These are phyloP conservation scores for Cardiospermum halicacabum DNA, from an alignment of 345 rosid genomes.

Conservation along the genomic window DNA sequence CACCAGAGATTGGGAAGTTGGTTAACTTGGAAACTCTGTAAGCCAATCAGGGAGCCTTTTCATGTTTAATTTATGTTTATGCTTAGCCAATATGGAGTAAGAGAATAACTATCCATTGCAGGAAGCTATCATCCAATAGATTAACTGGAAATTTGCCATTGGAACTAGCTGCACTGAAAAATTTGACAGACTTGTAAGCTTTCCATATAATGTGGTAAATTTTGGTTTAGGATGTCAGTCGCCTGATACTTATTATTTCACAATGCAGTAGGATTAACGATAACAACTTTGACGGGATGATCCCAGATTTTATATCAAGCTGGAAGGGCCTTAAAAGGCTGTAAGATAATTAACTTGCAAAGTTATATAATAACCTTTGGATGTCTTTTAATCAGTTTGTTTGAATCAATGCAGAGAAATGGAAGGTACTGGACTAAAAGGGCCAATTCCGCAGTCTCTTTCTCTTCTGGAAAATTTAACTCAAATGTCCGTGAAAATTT, in stretches of 20 bases:
- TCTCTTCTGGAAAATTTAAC: conserved; percentile 18
- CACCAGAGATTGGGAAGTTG: conserved; percentile 38
- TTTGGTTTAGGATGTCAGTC: neutral
- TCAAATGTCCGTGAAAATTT: conserved; percentile 17
- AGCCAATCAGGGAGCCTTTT: conserved; percentile 19
- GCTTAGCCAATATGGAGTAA: neutral
- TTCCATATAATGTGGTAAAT: neutral
- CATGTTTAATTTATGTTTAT: neutral
- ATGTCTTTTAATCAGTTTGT: neutral
- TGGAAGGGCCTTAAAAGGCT: conserved; percentile 44
- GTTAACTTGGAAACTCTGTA: conserved; percentile 40
- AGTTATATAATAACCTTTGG: neutral
- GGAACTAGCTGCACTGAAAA: conserved; percentile 35
- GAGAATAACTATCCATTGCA: conserved; percentile 16
- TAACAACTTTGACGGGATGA: conserved; percentile 54
- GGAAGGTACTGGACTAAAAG: conserved; percentile 31
- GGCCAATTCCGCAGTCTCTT: conserved; percentile 35
- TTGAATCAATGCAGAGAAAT: conserved; percentile 29
- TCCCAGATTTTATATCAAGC: conserved; percentile 47
- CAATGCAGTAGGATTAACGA: conserved; percentile 56
- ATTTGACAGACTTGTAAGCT: conserved; percentile 47
- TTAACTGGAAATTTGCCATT: conserved; percentile 48
- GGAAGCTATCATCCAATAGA: conserved; percentile 52
- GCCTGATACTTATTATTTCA: neutral
- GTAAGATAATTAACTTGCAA: conserved; percentile 30